Base-by-base conservation (phyloP, 2,329 filamentous ascomycete genomes). In the Emydomyces testavorans region DNA sequence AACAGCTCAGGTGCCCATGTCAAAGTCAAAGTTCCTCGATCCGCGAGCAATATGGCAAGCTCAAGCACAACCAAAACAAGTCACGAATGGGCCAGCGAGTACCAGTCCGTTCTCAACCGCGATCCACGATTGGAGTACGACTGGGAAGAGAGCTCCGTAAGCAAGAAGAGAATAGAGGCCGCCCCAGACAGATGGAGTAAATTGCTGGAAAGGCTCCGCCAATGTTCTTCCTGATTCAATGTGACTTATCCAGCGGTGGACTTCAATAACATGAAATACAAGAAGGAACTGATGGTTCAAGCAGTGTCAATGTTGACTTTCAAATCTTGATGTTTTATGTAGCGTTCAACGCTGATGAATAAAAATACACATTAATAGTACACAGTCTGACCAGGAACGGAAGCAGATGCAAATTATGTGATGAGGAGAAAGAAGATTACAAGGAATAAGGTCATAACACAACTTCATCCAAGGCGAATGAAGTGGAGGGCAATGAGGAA, bases 301-400 rank as follows among this genome's bases (percentile, higher is more conserved):
- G n/a, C n/a, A n/a, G n/a, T n/a, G n/a, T 34, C 15, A 48, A 32
- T 28, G 29, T 35, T 32, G 15, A 15, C 1, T 29, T 29, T 41
- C n/a, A 35, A 16, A 7, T 31, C 15, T 18, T 18, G 13, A 35
- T 31, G 24, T 43, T 39, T 32, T 31, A 37, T 40, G 47, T 39
- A 39, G 40, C 47, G 47, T 28, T 49, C 47, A 49, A 49, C 47
- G 41, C 47, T 20, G 34, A 36, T 36, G 34, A 34, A 23, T 49
- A 38, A 39, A 36, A 49, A 45, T 49, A 45, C 48, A 50, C n/a
- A 49, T 31, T 39, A 40, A 31, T 46, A 13, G 11, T 34, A 36
- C 23, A 41, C 13, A 16, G 37, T 29, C 38, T 34, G 16, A 23
- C 20, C 39, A 31, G 8, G 24, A 42, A 13, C 15, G 24, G 16